Evolutionary conservation across 106 monocot species (phyloP).

Genomic region (Vanilla planifolia): DNA sequence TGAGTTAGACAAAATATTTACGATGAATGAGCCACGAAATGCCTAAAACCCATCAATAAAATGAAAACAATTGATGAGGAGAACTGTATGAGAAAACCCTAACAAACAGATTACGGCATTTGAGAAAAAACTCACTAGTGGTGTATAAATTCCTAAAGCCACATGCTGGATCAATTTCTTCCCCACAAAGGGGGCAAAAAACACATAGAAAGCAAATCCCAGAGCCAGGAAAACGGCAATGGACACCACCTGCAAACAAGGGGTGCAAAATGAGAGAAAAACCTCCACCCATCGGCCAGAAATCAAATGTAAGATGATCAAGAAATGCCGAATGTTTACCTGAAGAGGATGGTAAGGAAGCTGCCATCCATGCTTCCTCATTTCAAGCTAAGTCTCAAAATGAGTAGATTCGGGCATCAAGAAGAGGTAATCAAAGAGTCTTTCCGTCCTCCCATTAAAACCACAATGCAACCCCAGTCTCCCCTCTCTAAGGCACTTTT

Average conservation of each 20-base stretch:
- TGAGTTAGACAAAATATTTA: no score
- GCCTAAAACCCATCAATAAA: not conserved
- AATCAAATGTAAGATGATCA: not conserved
- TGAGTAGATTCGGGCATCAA: not conserved
- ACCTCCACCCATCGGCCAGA: not conserved
- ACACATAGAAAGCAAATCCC: slow-evolving; percentile 76
- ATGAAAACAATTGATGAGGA: not conserved
- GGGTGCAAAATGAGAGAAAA: not conserved
- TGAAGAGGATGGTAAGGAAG: slow-evolving; percentile 92
- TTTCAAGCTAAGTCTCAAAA: slow-evolving; percentile 16
- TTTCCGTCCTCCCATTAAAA: not conserved
- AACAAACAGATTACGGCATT: not conserved
- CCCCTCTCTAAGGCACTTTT: no score
- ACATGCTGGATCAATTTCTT: slow-evolving; percentile 50
- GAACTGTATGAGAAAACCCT: slow-evolving; percentile 4
- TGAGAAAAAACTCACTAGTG: slow-evolving; percentile 11
- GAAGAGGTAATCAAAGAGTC: not conserved
- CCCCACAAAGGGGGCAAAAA: slow-evolving; percentile 74
- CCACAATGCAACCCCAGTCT: no score
- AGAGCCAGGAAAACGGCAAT: slow-evolving; percentile 61
- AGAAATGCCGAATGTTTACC: slow-evolving; percentile 18
- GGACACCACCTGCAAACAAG: slow-evolving; percentile 60
- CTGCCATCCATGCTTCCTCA: slow-evolving; percentile 95
- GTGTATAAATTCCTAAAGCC: slow-evolving; percentile 65
- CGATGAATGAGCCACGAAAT: slow-evolving; percentile 5